These are phyloP conservation scores for Passiflora organensis DNA, from an alignment of 345 rosid species.

Conservation along the genomic window DNA sequence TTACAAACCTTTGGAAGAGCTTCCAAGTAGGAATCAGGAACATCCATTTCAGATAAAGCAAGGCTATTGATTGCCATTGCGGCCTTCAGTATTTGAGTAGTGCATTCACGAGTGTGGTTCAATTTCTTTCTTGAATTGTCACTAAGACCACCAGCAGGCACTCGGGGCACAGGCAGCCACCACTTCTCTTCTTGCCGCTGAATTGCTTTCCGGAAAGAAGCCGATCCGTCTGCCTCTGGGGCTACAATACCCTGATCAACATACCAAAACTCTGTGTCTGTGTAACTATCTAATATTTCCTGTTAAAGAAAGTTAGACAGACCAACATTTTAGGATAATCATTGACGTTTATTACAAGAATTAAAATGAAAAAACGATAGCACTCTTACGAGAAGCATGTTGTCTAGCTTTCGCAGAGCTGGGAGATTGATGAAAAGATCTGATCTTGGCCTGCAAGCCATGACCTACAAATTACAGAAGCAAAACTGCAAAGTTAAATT, in stretches of 20 bases:
- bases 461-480: slow-evolving; percentile 47
- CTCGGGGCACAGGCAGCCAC: slow-evolving; percentile 97
- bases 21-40: slow-evolving; percentile 82
- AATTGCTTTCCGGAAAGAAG: slow-evolving; percentile 61
- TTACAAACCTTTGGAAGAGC: slow-evolving; percentile 79
- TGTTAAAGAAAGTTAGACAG: slow-evolving; percentile 19
- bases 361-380: background rate
- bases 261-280: slow-evolving; percentile 82
- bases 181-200: slow-evolving; percentile 98
- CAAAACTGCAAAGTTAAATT: too few species aligned
- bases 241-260: slow-evolving; percentile 91
- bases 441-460: slow-evolving; percentile 86
- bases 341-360: background rate
- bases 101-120: slow-evolving; percentile 88
- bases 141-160: slow-evolving; percentile 71
- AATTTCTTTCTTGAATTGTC: slow-evolving; percentile 75
- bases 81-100: slow-evolving; percentile 94
- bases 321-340: background rate
- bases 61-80: slow-evolving; percentile 91
- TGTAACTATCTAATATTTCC: slow-evolving; percentile 87
- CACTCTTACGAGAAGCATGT: slow-evolving; percentile 89
- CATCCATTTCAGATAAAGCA: slow-evolving; percentile 82
- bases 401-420: slow-evolving; percentile 86
- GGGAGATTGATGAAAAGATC: slow-evolving; percentile 91
- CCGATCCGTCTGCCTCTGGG: slow-evolving; percentile 66